These are phyloP conservation scores for Entomortierella beljakovae DNA, from an alignment of 192 early-diverging fungal species.

Conservation along the genomic window DNA sequence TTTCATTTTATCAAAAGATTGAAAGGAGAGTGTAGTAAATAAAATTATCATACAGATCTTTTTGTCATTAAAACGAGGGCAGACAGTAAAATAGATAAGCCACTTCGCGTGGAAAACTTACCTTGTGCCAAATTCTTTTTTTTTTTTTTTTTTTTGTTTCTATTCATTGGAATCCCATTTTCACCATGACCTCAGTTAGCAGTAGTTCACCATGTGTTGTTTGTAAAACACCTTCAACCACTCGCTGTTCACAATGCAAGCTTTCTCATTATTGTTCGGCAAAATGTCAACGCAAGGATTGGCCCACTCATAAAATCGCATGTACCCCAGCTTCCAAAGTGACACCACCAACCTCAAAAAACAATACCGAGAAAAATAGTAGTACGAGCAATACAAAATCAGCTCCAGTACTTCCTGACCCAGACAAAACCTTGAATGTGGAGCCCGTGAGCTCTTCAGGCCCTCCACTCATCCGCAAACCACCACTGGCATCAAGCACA, in stretches of 20 bases:
- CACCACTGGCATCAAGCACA: slow-evolving; percentile 16
- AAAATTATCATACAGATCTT: too few relatives aligned
- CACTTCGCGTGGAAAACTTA: too few relatives aligned
- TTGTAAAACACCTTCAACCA: slow-evolving; percentile 39
- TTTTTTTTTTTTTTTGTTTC: too few relatives aligned
- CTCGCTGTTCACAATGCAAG: slow-evolving; percentile 49
- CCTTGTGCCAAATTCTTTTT: too few relatives aligned
- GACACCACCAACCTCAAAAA: slow-evolving; percentile 1
- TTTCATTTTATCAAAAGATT: too few relatives aligned
- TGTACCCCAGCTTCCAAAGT: slow-evolving; percentile 21
- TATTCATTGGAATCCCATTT: too few relatives aligned
- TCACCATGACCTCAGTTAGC: not conserved
- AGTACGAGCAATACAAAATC: not conserved
- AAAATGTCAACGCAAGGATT: slow-evolving; percentile 45
- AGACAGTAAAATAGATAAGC: too few relatives aligned
- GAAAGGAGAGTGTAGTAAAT: too few relatives aligned
- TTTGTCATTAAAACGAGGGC: too few relatives aligned
- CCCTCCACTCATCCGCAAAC: not conserved
- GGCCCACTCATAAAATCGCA: slow-evolving; percentile 45
- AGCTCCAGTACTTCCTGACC: slow-evolving; percentile 21
- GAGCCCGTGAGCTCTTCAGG: not conserved
- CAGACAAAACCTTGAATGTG: slow-evolving; percentile 20
- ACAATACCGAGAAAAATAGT: not conserved
- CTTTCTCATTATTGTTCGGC: slow-evolving; percentile 45
- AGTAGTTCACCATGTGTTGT: slow-evolving; percentile 45